Conservation (phyloP, 163 green algal genomes). For the Chlorella variabilis region DNA sequence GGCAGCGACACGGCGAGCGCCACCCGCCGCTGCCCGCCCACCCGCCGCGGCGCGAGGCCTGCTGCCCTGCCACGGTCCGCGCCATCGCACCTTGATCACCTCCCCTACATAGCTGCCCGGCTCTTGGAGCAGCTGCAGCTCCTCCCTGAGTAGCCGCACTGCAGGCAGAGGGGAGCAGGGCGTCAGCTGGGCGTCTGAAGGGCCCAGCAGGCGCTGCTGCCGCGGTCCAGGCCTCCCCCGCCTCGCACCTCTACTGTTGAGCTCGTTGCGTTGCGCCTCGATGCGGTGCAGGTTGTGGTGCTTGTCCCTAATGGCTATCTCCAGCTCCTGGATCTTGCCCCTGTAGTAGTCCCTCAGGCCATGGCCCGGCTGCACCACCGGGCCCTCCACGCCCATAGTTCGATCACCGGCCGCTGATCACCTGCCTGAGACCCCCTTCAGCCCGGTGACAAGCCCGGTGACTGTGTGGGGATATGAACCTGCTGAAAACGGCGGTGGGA, state of each 20-base stretch:
- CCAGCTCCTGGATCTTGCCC: slow-evolving; percentile 94
- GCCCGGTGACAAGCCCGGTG: too few species aligned
- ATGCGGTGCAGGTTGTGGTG: slow-evolving; percentile 94
- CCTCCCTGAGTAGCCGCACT: slow-evolving; percentile 97
- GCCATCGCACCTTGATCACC: slow-evolving; percentile 92
- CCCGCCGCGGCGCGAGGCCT: too few species aligned
- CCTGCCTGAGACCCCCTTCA: not conserved
- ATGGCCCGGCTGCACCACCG: slow-evolving; percentile 14
- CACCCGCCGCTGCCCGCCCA: too few species aligned
- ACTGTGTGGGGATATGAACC: too few species aligned
- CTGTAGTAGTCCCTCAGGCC: slow-evolving; percentile 55
- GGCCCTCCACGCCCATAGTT: not conserved
- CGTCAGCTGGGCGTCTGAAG: not conserved
- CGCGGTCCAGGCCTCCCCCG: not conserved
- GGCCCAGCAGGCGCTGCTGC: not conserved
- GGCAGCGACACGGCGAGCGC: too few species aligned
- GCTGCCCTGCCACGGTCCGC: too few species aligned
- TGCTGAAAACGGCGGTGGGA: too few species aligned
- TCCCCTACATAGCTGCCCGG: slow-evolving; percentile 99
- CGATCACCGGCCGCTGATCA: not conserved
- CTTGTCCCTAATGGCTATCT: slow-evolving; percentile 94
- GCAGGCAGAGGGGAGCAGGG: slow-evolving; percentile 31
- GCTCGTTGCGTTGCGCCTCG: slow-evolving; percentile 98
- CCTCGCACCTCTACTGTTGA: slow-evolving; percentile 94
- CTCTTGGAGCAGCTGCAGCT: slow-evolving; percentile 98